Evolutionary conservation across 306 rosid genomes (phyloP).

Genomic region (Sicyos edulis): DNA sequence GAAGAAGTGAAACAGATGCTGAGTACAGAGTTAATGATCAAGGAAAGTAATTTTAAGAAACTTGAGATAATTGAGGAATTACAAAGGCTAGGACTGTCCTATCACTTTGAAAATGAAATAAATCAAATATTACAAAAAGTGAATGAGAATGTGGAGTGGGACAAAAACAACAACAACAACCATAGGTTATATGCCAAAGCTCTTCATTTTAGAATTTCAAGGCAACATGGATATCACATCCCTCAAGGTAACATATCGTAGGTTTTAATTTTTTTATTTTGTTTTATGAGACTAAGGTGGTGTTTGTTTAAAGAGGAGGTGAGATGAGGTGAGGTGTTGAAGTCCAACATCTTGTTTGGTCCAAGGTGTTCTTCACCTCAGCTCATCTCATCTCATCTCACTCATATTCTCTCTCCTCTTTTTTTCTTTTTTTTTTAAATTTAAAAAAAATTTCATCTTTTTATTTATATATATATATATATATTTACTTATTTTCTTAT

Average conservation of each 20-base stretch:
- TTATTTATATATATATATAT: no score
- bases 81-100: slow-evolving; percentile 36
- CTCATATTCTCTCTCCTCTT: no score
- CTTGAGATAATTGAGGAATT: slow-evolving; percentile 30
- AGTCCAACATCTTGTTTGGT: no score
- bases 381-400: no score
- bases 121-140: neutral
- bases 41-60: slow-evolving; percentile 3
- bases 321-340: no score
- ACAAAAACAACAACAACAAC: neutral
- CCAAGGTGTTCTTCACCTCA: no score
- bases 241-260: slow-evolving; percentile 21
- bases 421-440: no score
- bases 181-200: slow-evolving; percentile 19
- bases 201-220: slow-evolving; percentile 28
- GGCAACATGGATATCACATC: slow-evolving; percentile 32
- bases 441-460: no score
- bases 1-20: slow-evolving; percentile 23
- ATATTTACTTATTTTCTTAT: no score
- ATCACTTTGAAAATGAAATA: slow-evolving; percentile 29
- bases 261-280: no score
- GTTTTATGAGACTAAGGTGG: no score
- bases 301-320: no score
- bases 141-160: neutral
- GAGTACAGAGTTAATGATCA: neutral